phyloP scores from a whole-genome alignment of 2,329 filamentous ascomycete genomes.

The Penicillium italicum region DNA sequence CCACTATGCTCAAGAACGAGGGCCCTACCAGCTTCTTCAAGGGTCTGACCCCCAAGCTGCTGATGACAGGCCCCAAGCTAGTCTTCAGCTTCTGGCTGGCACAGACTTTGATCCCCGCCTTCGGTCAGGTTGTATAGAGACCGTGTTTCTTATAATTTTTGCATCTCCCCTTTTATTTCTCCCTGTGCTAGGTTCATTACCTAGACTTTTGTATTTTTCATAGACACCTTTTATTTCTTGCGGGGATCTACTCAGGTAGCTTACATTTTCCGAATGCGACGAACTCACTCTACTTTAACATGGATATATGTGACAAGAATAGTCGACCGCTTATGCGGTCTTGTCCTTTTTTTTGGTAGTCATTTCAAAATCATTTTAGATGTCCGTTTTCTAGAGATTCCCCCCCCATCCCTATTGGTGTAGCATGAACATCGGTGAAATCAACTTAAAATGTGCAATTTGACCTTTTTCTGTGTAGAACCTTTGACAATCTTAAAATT shows the following conservation, averaged over 20 bases:
- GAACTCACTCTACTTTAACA: constrained; percentile 6
- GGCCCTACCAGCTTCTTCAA: constrained; percentile 91
- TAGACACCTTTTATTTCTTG: constrained; percentile 13
- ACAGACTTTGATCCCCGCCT: constrained; percentile 93
- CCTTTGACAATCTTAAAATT: no score
- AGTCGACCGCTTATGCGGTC: no score
- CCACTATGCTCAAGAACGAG: constrained; percentile 91
- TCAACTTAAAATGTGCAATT: no score
- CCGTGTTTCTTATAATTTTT: constrained; percentile 20
- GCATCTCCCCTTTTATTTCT: constrained; percentile 14
- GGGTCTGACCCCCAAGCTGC: constrained; percentile 90
- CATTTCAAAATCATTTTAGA: no score
- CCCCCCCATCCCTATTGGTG: no score
- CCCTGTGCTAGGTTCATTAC: not conserved
- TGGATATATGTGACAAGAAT: not conserved
- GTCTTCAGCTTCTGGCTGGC: constrained; percentile 99
- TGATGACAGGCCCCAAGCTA: constrained; percentile 98
- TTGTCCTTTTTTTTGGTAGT: no score
- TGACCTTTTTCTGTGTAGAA: no score
- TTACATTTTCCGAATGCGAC: constrained; percentile 8
- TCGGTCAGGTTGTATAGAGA: constrained; percentile 63
- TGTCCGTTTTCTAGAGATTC: no score
- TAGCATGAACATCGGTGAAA: no score
- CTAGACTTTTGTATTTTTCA: constrained; percentile 12
- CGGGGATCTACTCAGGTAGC: constrained; percentile 5